phyloP scores from a whole-genome alignment of 2,329 filamentous ascomycete species.

The Botrytis fabae region DNA sequence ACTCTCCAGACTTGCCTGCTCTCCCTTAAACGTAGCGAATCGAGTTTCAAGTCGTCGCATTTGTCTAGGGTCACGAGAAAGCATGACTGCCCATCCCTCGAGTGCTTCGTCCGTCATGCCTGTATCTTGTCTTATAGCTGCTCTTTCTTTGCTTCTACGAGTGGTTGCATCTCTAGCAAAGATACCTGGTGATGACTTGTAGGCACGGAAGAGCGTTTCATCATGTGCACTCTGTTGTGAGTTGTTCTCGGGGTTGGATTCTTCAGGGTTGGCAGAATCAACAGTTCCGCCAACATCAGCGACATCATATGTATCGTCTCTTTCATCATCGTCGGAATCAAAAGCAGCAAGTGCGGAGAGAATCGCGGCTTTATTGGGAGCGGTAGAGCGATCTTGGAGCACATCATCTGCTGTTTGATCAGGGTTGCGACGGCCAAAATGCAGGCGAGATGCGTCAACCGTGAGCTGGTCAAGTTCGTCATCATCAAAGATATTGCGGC shows the following conservation, averaged over 20 bases:
- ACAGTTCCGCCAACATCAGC: constrained; percentile 89
- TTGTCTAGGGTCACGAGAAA: constrained; percentile 69
- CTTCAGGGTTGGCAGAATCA: constrained; percentile 61
- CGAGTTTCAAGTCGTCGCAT: constrained; percentile 69
- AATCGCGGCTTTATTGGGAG: constrained; percentile 80
- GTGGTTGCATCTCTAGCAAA: constrained; percentile 74
- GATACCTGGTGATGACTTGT: constrained; percentile 60
- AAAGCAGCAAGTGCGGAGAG: constrained; percentile 85
- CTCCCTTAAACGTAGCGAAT: constrained; percentile 64
- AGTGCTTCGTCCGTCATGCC: constrained; percentile 92
- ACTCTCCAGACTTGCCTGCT: constrained; percentile 63
- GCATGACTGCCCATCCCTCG: constrained; percentile 91
- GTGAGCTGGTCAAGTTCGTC: constrained; percentile 76
- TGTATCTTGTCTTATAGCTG: constrained; percentile 69
- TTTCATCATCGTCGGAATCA: constrained; percentile 92
- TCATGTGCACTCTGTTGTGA: constrained; percentile 56
- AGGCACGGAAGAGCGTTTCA: constrained; percentile 71
- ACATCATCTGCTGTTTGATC: constrained; percentile 69
- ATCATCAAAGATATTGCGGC: constrained; percentile 76
- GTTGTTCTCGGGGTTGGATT: constrained; percentile 49
- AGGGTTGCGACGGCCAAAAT: constrained; percentile 72
- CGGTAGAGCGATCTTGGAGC: constrained; percentile 62
- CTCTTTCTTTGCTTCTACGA: constrained; percentile 62
- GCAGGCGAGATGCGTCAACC: constrained; percentile 66
- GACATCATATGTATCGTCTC: constrained; percentile 94